Evolutionary conservation across 805 yeast genomes (phyloP), one percentile per base, ranked within the genome.

Genomic region (Blastobotrys americana): DNA sequence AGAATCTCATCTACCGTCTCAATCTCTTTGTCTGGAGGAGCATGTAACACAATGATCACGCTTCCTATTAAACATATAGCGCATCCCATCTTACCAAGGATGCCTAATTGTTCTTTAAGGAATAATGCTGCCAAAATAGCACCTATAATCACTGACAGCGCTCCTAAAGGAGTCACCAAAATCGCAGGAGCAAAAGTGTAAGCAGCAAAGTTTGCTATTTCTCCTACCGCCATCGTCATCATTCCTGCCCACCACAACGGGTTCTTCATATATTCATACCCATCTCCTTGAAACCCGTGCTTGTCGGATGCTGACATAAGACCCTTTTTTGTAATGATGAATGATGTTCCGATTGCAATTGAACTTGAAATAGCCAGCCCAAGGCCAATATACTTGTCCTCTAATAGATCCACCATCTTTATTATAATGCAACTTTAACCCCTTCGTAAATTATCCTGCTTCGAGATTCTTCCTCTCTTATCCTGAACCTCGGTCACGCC

Each of bases 201-300:
- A 0, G 96, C 96, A 3, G 96, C 96, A 60, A 87, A 87, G 60
- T 87, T 87, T 46, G 96, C 95, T 34, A 87, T 66, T 60, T 87
- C 96, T 4, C 96, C 96, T 18, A 87, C 66, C 2, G 93, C 95
- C 96, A 87, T 68, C 39, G 94, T 79, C 23, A 79, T 57, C 74
- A 88, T 88, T 9, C 96, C 96, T 0, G 90, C 84, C 85, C 95
- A 84, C 96, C 96, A 87, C 33, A 85, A 76, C 9, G 96, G 96
- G 61, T 84, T 86, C 53, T 74, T 78, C 51, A 87, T 67, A 59
- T 87, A 87, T 55, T 82, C 79, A 58, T 72, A 78, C n/a, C 88
- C 87, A 48, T 84, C 84, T 22, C 82, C 86, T 45, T 71, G 74
- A 28, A 73, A 70, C 2, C 86, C 86, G 46, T 78, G 78, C 36